phyloP scores from a whole-genome alignment of 495 filamentous ascomycete species.

The Neurospora africana region DNA sequence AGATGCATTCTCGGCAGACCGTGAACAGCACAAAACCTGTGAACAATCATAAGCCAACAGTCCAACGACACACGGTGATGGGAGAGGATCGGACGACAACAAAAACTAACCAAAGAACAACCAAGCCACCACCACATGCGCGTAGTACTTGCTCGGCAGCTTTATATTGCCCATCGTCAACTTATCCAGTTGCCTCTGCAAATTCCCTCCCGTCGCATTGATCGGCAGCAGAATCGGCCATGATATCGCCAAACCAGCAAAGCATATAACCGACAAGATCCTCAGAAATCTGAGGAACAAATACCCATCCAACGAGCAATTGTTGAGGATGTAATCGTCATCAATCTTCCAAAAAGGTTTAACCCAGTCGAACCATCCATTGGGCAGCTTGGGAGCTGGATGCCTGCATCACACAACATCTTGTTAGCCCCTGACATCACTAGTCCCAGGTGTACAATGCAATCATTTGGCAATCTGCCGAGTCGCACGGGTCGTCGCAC shows the following conservation, averaged over 20 bases:
- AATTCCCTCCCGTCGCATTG: conserved; percentile 58
- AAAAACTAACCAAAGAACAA: conserved; percentile 54
- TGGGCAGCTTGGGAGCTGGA: conserved; percentile 53
- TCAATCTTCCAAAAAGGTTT: conserved; percentile 49
- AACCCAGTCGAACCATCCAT: conserved; percentile 58
- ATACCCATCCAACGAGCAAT: conserved; percentile 63
- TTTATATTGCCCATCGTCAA: conserved; percentile 59
- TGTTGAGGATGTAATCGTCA: conserved; percentile 52
- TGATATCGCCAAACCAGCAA: conserved; percentile 59
- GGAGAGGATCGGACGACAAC: background rate
- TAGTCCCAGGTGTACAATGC: background rate
- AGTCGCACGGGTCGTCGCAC: background rate
- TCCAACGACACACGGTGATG: background rate
- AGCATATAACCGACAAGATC: conserved; percentile 55
- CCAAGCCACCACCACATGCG: conserved; percentile 47
- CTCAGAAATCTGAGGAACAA: conserved; percentile 75
- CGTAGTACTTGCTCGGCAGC: conserved; percentile 44
- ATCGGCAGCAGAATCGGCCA: conserved; percentile 73
- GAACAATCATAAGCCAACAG: background rate
- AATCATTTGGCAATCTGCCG: background rate
- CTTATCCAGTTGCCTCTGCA: conserved; percentile 47
- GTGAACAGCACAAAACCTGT: conserved; percentile 56
- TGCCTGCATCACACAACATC: conserved; percentile 35
- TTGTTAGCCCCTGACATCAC: background rate
- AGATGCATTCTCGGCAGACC: conserved; percentile 56